Conservation (phyloP, 306 rosid genomes). For the Quercus berberidifolia region DNA sequence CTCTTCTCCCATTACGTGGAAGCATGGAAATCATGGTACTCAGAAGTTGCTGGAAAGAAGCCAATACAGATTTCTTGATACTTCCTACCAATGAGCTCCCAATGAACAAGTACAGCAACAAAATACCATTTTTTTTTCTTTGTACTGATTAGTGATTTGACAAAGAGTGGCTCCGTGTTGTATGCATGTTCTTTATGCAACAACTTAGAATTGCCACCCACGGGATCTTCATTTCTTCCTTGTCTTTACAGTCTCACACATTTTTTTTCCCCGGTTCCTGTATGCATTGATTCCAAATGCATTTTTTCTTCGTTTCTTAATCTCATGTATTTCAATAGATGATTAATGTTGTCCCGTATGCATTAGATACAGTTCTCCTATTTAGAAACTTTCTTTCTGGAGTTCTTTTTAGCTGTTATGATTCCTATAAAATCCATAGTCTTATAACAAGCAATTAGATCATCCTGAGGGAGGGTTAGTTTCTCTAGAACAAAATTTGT, state of each 20-base stretch:
- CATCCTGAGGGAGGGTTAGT: no score
- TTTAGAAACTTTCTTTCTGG: no score
- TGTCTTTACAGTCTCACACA: conserved; percentile 12
- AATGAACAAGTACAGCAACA: conserved; percentile 3
- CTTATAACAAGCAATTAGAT: no score
- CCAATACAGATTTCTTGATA: conserved; percentile 39
- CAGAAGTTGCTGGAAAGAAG: conserved; percentile 68
- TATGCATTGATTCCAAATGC: conserved; percentile 13
- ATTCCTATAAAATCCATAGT: no score
- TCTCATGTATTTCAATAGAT: no score
- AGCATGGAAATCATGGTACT: conserved; percentile 88
- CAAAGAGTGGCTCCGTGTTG: conserved; percentile 8
- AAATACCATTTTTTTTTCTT: not conserved
- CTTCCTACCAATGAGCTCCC: not conserved
- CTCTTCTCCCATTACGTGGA: conserved; percentile 85
- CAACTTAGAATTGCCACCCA: conserved; percentile 17
- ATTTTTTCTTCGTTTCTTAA: not conserved
- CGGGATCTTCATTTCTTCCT: not conserved
- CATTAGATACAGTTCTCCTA: no score
- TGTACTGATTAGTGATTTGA: not conserved
- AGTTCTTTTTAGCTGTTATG: no score
- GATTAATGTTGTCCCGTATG: no score
- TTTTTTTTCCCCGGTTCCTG: not conserved
- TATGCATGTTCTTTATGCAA: conserved; percentile 40
- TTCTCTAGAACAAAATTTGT: no score